Evolutionary conservation across 768 basidiomycete species (phyloP).

Genomic region (Cystofilobasidium capitatum): DNA sequence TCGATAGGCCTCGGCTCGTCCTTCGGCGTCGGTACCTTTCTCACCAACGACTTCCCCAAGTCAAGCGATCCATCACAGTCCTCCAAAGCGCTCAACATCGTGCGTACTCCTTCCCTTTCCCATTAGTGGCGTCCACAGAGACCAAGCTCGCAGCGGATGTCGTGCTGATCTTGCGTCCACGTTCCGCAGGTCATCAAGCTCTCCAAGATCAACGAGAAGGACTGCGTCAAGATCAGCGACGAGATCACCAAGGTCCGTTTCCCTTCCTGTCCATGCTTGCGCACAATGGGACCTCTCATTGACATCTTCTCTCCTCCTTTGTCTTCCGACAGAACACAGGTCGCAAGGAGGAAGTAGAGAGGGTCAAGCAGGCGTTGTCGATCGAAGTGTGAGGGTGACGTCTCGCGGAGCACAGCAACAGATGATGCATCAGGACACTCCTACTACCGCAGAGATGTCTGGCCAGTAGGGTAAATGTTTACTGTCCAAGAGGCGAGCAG

Average conservation of each 20-base stretch:
- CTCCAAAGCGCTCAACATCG: constrained; percentile 61
- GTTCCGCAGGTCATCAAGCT: constrained; percentile 41
- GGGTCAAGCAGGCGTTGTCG: too few species aligned
- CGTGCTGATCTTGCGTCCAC: too few species aligned
- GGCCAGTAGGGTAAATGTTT: too few species aligned
- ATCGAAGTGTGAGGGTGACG: too few species aligned
- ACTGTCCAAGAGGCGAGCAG: too few species aligned
- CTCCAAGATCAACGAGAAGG: constrained; percentile 56
- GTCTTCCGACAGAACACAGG: not conserved
- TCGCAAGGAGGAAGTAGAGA: too few species aligned
- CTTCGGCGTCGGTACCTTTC: constrained; percentile 86
- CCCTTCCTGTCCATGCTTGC: not conserved
- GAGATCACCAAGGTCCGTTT: constrained; percentile 64
- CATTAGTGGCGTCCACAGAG: constrained; percentile 41
- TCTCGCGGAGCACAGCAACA: too few species aligned
- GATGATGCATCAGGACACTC: too few species aligned
- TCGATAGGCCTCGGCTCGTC: constrained; percentile 44
- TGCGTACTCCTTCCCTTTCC: constrained; percentile 40
- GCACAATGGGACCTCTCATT: not conserved
- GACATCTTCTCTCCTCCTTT: not conserved
- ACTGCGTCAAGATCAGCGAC: constrained; percentile 90
- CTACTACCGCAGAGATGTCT: too few species aligned
- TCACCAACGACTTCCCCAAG: constrained; percentile 73
- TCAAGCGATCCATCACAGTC: constrained; percentile 34
- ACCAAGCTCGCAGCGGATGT: too few species aligned